Evolutionary conservation across 179 eudicot genomes (phyloP), one percentile per base, ranked within the genome.

Genomic region (Heliamphora pulchella): DNA sequence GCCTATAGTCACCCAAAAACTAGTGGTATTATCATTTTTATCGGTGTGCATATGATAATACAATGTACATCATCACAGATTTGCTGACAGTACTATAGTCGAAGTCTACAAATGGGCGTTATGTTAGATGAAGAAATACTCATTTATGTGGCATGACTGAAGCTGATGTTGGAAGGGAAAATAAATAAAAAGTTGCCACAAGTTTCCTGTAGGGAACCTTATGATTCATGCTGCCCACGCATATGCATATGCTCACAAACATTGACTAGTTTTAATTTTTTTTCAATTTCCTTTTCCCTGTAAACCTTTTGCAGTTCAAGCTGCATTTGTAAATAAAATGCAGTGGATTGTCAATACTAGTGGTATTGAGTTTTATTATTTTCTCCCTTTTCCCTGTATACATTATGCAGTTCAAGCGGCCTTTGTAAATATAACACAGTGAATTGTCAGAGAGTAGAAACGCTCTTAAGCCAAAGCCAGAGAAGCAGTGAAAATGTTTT

Each of bases 401-500:
- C 0, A 1, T 61, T 66, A 75, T 69, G 73, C 75, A 80, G 85
- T 44, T 64, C 78, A 54, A 74, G 75, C 76, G 59, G 84, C 64
- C 74, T 74, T 71, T 31, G 9, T 69, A 82, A 89, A 82, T 89
- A 87, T 17, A 73, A 53, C 82, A 82, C 85, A 13, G 71, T 83
- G 43, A 85, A 73, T 48, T 22, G 76, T 83, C 53, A 44, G 22
- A 81, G 83, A 64, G 86, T 69, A 77, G 87, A 84, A 57, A 50
- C 83, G 7, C 22, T 71, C 46, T 81, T 81, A 59, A 73, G 59
- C 66, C 85, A 75, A 75, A 67, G 80, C 50, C 80, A 47, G 31
- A 61, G 83, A 80, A 85, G 85, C 77, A 74, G 65, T 77, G 94
- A 85, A 81, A 81, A 76, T 79, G 66, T 79, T 74, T 80, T 82